Evolutionary conservation across 257 asterid species (phyloP), one percentile per base, ranked within the genome.

Genomic region (Solanum sejunctum): DNA sequence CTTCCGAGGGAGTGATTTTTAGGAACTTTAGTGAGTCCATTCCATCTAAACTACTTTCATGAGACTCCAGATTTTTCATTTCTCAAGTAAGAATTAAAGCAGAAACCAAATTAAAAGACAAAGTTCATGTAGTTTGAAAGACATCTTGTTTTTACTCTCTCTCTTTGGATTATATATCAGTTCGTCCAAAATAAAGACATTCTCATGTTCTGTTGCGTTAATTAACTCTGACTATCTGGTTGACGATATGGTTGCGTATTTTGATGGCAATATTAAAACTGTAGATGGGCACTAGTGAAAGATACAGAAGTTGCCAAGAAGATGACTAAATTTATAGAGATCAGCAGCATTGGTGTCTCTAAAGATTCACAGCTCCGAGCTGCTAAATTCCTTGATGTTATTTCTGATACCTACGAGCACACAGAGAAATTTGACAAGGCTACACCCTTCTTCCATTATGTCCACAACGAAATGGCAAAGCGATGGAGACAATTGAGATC

Each of bases 211-310:
- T 51, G 63, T 77, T 23, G 16, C 3, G 51, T 1, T 26, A 51
- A 51, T 77, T 8, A 49, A 26, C 60, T 21, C 13, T 21, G 81
- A 73, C 32, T 47, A 73, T 3, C 56, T 73, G 60, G 41, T 26
- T 51, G 51, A 26, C 5, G 3, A 15, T 63, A 77, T 15, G 6
- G 4, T 75, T 75, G 61, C 61, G 51, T 75, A 75, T 8, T 75
- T 75, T 49, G 57, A 49, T 75, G 43, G 60, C 60, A 23, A 75
- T 75, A 75, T 77, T 47, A 15, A 77, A 23, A 77, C 83, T 86
- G 87, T 91, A 96, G 99, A 10, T 96, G 99, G 98, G 99, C 99
- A 28, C 92, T 96, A 6, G 97, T 96, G 26, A 96, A 93, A 86
- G 95, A 96, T 79, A 57, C 81, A 69, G 97, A 93, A 58, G 89